These are phyloP conservation scores for Toxicodendron radicans DNA, from an alignment of 345 rosid genomes.

Conservation along the genomic window DNA sequence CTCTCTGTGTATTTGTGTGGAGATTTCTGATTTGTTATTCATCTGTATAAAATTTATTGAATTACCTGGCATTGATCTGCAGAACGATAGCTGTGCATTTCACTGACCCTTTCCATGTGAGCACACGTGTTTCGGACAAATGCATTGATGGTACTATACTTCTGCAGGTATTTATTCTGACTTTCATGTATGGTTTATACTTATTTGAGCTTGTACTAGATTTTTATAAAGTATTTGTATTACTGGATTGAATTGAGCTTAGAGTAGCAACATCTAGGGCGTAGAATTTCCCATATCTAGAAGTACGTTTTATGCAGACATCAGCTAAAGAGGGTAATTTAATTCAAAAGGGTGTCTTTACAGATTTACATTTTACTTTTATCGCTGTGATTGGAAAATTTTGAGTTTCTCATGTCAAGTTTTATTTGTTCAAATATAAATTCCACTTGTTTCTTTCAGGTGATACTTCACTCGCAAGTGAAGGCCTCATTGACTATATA, in stretches of 20 bases:
- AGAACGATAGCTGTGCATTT: constrained; percentile 97
- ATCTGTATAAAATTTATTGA: constrained; percentile 11
- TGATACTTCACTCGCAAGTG: constrained; percentile 84
- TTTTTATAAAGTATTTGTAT: background rate
- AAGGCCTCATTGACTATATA: constrained; percentile 75
- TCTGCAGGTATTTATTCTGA: constrained; percentile 62
- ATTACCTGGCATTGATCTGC: constrained; percentile 23
- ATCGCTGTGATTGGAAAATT: background rate
- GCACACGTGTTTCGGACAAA: constrained; percentile 75
- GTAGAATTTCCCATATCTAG: background rate
- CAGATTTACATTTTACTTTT: background rate
- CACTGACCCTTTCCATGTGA: constrained; percentile 89
- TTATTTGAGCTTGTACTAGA: constrained; percentile 1
- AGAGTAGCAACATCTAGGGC: background rate
- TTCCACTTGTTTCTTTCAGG: constrained; percentile 43
- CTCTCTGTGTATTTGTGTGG: background rate
- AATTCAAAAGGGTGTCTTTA: background rate
- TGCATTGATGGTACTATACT: constrained; percentile 80
- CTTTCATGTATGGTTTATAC: background rate
- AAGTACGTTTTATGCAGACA: background rate
- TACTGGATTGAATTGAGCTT: background rate
- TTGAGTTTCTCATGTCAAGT: background rate
- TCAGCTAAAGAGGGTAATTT: background rate
- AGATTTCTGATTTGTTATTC: background rate
- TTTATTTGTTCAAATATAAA: constrained; percentile 8